Evolutionary conservation across 257 asterid species (phyloP).

Genomic region (Rubia yunnanensis): DNA sequence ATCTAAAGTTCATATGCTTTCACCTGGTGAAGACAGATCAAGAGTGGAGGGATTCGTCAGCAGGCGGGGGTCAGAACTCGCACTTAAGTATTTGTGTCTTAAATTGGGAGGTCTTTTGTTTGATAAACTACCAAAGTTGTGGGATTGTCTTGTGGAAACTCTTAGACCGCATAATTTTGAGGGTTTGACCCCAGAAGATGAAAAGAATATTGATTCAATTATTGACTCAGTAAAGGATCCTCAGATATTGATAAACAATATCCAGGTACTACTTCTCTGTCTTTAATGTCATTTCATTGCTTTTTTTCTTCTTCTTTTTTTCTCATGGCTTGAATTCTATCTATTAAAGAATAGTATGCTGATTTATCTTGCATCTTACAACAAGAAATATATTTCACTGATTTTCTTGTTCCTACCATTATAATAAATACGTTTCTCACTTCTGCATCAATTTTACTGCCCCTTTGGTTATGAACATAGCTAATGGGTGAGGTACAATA

Average conservation of each 20-base stretch:
- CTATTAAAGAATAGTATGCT: neutral
- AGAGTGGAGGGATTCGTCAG: constrained; percentile 84
- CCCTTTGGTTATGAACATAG: neutral
- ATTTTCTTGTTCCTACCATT: neutral
- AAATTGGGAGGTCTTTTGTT: constrained; percentile 79
- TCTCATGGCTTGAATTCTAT: neutral
- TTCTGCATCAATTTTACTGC: neutral
- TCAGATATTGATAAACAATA: constrained; percentile 81
- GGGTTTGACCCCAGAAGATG: constrained; percentile 53
- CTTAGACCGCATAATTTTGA: constrained; percentile 71
- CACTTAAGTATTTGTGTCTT: constrained; percentile 73
- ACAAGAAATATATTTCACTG: neutral
- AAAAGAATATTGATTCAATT: constrained; percentile 51
- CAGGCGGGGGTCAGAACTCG: constrained; percentile 96
- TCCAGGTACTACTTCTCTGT: constrained; percentile 50
- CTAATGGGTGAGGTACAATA: neutral
- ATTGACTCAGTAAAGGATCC: constrained; percentile 65
- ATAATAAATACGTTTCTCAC: neutral
- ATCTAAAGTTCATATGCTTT: constrained; percentile 55
- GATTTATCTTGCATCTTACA: neutral
- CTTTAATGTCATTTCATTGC: neutral
- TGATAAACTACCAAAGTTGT: constrained; percentile 80
- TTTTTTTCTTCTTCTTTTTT: neutral
- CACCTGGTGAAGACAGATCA: constrained; percentile 81
- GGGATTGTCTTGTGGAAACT: constrained; percentile 95